These are phyloP conservation scores for Ochromonas danica DNA, from an alignment of 108 stramenopile genomes.

Conservation along the genomic window DNA sequence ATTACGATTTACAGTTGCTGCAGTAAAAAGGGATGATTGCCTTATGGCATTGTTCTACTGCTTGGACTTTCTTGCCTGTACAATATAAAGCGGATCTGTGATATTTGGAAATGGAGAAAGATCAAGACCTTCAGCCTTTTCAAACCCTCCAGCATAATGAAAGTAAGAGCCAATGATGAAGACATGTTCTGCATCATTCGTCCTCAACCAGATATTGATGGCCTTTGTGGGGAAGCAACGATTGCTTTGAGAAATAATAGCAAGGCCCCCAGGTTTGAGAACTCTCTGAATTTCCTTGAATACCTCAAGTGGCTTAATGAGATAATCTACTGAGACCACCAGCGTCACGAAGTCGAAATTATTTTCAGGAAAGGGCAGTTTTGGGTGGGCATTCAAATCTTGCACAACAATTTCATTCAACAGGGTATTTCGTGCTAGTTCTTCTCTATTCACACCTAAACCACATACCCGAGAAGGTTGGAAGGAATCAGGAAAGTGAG, in stretches of 20 bases:
- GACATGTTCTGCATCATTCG: constrained; percentile 85
- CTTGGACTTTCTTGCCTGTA: constrained; percentile 55
- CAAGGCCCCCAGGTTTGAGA: constrained; percentile 77
- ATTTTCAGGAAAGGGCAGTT: constrained; percentile 75
- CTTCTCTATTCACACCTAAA: constrained; percentile 71
- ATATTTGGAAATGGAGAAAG: constrained; percentile 85
- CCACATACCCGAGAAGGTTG: constrained; percentile 66
- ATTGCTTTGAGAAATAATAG: constrained; percentile 82
- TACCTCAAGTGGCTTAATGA: constrained; percentile 71
- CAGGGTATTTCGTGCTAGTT: constrained; percentile 63
- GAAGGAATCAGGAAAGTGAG: constrained; percentile 65
- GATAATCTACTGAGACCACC: constrained; percentile 88
- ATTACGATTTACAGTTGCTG: too few species aligned
- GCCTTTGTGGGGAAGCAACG: constrained; percentile 86
- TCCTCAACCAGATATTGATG: constrained; percentile 83
- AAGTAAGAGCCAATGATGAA: constrained; percentile 84
- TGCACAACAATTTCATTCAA: constrained; percentile 69
- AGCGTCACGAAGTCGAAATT: constrained; percentile 86
- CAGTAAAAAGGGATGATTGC: too few species aligned
- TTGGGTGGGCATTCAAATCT: constrained; percentile 80
- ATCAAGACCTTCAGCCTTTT: constrained; percentile 72
- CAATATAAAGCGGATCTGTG: constrained; percentile 85
- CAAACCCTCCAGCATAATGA: constrained; percentile 79
- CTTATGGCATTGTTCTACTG: neutral
- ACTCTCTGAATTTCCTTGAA: constrained; percentile 82